Percentiles rank a stretch among this genome's conserved stretches.
phyloP scores from a whole-genome alignment of 768 basidiomycete genomes.

The Phlebiopsis gigantea region DNA sequence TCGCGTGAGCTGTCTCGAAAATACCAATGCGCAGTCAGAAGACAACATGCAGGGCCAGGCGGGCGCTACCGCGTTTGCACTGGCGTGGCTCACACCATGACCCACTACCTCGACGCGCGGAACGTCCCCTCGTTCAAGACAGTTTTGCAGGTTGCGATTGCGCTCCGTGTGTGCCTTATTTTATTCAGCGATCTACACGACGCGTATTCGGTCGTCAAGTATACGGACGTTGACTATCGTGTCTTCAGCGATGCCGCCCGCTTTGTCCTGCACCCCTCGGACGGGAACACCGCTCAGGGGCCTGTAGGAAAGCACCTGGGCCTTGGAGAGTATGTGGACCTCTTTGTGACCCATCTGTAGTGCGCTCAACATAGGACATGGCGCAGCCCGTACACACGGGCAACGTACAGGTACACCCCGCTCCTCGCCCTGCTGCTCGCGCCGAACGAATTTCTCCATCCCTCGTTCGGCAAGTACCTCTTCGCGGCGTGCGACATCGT shows the following conservation, averaged over 20 bases:
- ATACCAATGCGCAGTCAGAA: not conserved
- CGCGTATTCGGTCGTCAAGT: conserved; percentile 75
- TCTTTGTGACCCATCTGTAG: not conserved
- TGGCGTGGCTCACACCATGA: conserved; percentile 5
- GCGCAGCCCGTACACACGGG: conserved; percentile 78
- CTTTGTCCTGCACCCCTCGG: conserved; percentile 43
- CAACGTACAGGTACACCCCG: conserved; percentile 97
- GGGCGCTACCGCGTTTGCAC: not conserved
- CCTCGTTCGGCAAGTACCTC: conserved; percentile 86
- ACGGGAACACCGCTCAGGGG: conserved; percentile 56
- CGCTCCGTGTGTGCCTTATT: conserved; percentile 65
- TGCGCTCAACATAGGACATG: not conserved
- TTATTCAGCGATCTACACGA: conserved; percentile 92
- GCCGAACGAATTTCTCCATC: conserved; percentile 77
- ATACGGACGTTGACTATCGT: conserved; percentile 97
- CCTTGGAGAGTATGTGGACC: conserved; percentile 69
- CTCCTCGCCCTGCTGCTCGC: conserved; percentile 77
- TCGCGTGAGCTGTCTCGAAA: not conserved
- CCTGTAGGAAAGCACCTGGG: conserved; percentile 38
- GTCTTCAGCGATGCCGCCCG: conserved; percentile 91
- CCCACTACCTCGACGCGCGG: not conserved
- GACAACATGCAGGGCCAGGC: not conserved
- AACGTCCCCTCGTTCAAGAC: conserved; percentile 38
- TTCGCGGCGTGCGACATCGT: conserved; percentile 82
- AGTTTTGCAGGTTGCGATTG: conserved; percentile 48